Evolutionary conservation across 345 rosid species (phyloP), one percentile per base, ranked within the genome.

Genomic region (Carallia brachiata): DNA sequence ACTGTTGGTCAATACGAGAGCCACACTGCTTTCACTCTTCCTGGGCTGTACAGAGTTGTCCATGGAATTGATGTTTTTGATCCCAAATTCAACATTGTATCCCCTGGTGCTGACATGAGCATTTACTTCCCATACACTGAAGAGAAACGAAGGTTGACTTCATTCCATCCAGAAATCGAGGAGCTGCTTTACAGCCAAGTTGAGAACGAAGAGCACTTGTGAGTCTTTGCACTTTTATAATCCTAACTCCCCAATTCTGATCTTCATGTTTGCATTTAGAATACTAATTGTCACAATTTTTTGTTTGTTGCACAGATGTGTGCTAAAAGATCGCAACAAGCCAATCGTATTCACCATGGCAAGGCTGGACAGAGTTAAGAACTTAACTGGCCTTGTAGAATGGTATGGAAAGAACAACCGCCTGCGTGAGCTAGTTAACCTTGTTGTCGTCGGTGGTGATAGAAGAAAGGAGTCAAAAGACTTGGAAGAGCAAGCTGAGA

Each of bases 261-360:
- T 62, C 63, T 50, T 62, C 17, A 17, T 62, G 10, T 15, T 4
- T 50, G 10, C 10, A 1, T 27, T 58, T 10, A 12, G 28, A 34
- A 56, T 4, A 31, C 6, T 36, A 8, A 1, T 50, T 44, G 7
- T 10, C 23, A 9, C 32, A 44, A n/a, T 23, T 56, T 13, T 55
- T 23, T 23, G 23, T 23, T 23, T 23, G 23, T 23, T 23, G 23
- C 23, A 71, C 84, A 93, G 98, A 67, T 85, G 98, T 63, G 93
- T 90, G 63, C 83, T 93, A 27, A 89, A 85, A 48, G 98, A 90
- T 79, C 82, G 84, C 68, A 86, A n/a, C 69, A 90, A 90, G 89
- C 93, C 98, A 2, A 90, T 93, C 36, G 66, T 93, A 18, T 93
- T 93, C 77, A 90, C 98, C 7, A 93, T 93, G 98, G 98, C 98